Evolutionary conservation across 306 rosid genomes (phyloP).

Genomic region (Malus sylvestris): DNA sequence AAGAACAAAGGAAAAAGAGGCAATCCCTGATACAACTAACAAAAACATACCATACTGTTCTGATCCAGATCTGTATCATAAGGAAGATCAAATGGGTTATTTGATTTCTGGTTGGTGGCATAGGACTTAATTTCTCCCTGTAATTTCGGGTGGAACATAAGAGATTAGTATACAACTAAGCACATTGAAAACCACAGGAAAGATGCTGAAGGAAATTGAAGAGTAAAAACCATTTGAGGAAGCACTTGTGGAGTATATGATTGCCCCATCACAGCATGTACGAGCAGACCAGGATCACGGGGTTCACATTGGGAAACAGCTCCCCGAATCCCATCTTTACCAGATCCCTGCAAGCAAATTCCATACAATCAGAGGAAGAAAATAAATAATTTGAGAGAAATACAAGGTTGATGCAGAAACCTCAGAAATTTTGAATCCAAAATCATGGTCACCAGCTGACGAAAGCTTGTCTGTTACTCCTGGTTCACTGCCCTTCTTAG

Average conservation of each 20-base stretch:
- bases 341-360: constrained; percentile 27
- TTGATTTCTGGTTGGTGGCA: constrained; percentile 35
- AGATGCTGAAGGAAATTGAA: constrained; percentile 21
- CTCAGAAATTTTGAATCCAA: constrained; percentile 38
- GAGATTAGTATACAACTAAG: neutral
- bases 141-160: neutral
- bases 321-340: constrained; percentile 21
- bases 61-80: constrained; percentile 47
- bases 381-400: constrained; percentile 5
- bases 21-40: neutral
- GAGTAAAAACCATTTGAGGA: constrained; percentile 39
- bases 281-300: constrained; percentile 17
- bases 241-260: constrained; percentile 18
- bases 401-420: constrained; percentile 28
- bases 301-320: constrained; percentile 18
- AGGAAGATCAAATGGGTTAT: constrained; percentile 63
- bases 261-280: constrained; percentile 22
- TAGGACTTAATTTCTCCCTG: constrained; percentile 43
- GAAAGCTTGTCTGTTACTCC: constrained; percentile 20
- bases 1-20: neutral
- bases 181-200: constrained; percentile 4
- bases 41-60: constrained; percentile 38
- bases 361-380: constrained; percentile 7
- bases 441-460: constrained; percentile 31
- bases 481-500: constrained; percentile 26